These are phyloP conservation scores for Pseudopyricularia javanii DNA, from an alignment of 2,329 filamentous ascomycete genomes.

Conservation along the genomic window DNA sequence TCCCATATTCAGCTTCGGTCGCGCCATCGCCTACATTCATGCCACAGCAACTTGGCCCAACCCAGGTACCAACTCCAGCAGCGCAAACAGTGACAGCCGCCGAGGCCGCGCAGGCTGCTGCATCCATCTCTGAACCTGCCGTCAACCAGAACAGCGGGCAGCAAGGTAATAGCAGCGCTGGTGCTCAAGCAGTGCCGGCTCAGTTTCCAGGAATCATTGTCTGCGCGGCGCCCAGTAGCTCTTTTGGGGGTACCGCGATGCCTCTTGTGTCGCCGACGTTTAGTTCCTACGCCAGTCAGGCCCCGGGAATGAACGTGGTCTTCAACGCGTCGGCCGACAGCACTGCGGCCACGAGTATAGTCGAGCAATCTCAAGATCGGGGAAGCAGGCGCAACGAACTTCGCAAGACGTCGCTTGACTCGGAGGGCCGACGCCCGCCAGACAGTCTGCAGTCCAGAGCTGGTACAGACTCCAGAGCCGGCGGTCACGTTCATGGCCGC, in stretches of 20 bases:
- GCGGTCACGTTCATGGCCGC: neutral
- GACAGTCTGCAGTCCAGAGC: neutral
- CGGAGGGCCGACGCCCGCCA: neutral
- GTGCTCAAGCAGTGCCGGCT: neutral
- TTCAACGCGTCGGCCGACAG: neutral
- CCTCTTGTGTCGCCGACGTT: neutral
- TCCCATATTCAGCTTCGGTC: neutral
- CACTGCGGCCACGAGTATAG: neutral
- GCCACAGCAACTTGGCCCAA: neutral
- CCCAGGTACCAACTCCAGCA: neutral
- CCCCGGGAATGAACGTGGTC: neutral
- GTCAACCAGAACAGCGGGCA: neutral
- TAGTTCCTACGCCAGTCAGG: neutral
- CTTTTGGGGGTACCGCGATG: neutral
- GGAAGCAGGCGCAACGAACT: neutral
- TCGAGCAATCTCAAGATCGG: too few species aligned
- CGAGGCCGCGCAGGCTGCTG: neutral
- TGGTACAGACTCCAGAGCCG: neutral
- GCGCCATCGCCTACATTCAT: neutral
- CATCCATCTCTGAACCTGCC: neutral
- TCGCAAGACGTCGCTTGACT: neutral
- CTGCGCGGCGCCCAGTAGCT: neutral
- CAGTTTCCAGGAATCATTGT: constrained; percentile 1
- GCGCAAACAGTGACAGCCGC: neutral
- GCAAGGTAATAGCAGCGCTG: neutral